These are phyloP conservation scores for Citrullus colocynthis DNA, from an alignment of 306 rosid genomes.

Conservation along the genomic window DNA sequence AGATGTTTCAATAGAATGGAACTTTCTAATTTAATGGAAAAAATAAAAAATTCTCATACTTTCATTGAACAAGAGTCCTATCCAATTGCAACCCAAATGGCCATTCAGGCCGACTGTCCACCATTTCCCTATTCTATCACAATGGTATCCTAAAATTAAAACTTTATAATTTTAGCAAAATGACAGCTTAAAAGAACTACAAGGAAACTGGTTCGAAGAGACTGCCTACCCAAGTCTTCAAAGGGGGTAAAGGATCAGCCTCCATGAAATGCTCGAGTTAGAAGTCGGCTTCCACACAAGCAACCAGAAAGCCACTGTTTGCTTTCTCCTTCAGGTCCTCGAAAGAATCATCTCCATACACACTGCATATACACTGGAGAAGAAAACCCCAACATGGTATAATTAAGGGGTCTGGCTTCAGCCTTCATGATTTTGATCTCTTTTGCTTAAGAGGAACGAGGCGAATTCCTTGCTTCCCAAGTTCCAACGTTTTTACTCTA, in stretches of 20 bases:
- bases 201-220: not conserved
- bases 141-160: not conserved
- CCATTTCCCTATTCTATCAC: conserved; percentile 5
- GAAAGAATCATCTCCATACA: conserved; percentile 8
- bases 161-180: not conserved
- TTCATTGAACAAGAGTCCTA: conserved; percentile 4
- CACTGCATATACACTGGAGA: conserved; percentile 3
- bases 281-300: conserved; percentile 2
- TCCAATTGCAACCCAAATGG: not conserved
- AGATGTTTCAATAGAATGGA: not conserved
- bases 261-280: not conserved
- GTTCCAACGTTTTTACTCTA: conserved; percentile 48
- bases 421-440: conserved; percentile 50
- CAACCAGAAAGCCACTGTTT: conserved; percentile 3
- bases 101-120: not conserved
- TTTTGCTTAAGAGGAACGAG: conserved; percentile 73
- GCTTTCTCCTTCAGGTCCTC: not conserved
- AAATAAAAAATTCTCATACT: not conserved
- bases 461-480: conserved; percentile 77
- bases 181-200: not conserved
- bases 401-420: not conserved
- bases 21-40: not conserved
- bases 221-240: not conserved
- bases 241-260: not conserved
- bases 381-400: not conserved